Base-by-base conservation (phyloP, 1,284 basidiomycete species). In the Malassezia restricta region DNA sequence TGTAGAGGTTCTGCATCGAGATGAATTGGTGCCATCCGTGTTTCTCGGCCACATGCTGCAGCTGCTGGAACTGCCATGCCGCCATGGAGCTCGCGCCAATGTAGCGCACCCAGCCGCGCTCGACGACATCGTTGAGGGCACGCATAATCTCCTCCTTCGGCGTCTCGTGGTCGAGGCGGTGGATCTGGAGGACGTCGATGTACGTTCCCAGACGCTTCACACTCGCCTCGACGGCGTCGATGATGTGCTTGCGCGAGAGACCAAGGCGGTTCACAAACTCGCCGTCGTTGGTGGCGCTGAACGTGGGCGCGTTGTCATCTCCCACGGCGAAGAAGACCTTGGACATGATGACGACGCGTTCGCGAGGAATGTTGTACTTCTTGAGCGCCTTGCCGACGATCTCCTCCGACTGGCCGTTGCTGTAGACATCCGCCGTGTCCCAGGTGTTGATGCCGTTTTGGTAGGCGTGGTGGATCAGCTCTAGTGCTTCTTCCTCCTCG, bases 341-440 rank as follows among this genome's bases (percentile, higher is more conserved):
- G 51, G 84, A 85, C 28, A 83, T 81, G 63, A 89, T 77, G 54
- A 89, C 79, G 28, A 86, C 75, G 64, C 87, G 84, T 11, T 79
- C 78, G 42, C 86, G 79, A 44, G 82, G 79, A 65, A 84, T 77
- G 20, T 81, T 80, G 31, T 86, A 79, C 68, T 86, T 84, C 66
- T 80, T 81, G 68, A 88, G 81, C 9, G 82, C 85, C 44, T 83
- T 81, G 8, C 85, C 85, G 77, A 84, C 86, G 66, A 84, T 83
- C 29, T 76, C 59, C 74, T 86, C 83, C 40, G 81, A 81, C 62
- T 84, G 78, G 5, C 86, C 86, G n/a, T 74, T 74, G n/a, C 81
- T 78, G 73, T 89, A 89, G 1, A 71, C 77, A 65, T 83, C 82
- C 30, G 81, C 81, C 33, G 79, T 80, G 67, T 82, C 81, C 58